Evolutionary conservation across 768 basidiomycete genomes (phyloP).

Genomic region (Suillus lakei): DNA sequence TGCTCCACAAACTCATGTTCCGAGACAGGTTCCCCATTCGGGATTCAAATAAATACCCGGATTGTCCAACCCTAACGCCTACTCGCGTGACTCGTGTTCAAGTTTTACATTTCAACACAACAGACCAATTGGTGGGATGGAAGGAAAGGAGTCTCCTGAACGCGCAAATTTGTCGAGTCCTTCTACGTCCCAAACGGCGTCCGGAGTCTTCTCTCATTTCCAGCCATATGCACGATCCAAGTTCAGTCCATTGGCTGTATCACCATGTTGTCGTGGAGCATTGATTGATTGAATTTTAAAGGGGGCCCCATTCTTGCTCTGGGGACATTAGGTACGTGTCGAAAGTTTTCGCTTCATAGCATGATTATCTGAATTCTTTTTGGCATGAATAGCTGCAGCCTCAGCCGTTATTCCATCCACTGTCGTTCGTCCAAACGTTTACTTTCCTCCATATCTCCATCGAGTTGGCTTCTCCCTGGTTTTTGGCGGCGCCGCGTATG

Average conservation of each 20-base stretch:
- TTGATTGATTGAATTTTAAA: conserved; percentile 14
- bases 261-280: conserved; percentile 13
- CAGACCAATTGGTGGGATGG: conserved; percentile 3
- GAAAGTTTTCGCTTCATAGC: not conserved
- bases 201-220: conserved; percentile 26
- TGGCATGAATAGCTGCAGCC: conserved; percentile 35
- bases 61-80: not conserved
- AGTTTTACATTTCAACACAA: not conserved
- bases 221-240: conserved; percentile 36
- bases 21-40: conserved; percentile 1
- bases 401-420: conserved; percentile 42
- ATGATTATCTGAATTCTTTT: not conserved
- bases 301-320: conserved; percentile 36
- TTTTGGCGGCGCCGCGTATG: conserved; percentile 50
- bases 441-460: conserved; percentile 47
- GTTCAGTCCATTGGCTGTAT: conserved; percentile 30
- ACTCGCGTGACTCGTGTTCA: not conserved
- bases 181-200: conserved; percentile 20
- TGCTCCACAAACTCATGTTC: conserved; percentile 5
- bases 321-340: conserved; percentile 39
- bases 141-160: not conserved
- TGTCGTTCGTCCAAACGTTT: conserved; percentile 28
- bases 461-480: conserved; percentile 48
- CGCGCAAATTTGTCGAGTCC: not conserved
- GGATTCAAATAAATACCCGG: not conserved